A percentile compares a stretch with the other conserved stretches of the same genome.
These are phyloP conservation scores for Amesomyces nigricolor DNA, from an alignment of 2,329 filamentous ascomycete genomes.

Conservation along the genomic window DNA sequence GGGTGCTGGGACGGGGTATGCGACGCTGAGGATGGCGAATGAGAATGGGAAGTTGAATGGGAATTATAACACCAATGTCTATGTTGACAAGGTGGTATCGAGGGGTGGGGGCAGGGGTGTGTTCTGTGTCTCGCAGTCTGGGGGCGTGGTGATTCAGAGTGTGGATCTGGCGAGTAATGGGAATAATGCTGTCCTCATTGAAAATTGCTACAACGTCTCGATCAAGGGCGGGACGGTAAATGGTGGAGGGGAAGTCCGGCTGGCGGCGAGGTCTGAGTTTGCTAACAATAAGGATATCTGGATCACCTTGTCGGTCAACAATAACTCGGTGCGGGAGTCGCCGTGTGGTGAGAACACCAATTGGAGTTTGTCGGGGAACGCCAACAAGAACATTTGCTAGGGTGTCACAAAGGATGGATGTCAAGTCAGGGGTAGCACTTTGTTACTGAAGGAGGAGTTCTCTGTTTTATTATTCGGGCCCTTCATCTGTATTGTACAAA, in stretches of 20 bases:
- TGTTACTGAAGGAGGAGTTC: too few relatives aligned
- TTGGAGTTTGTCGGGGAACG: constrained; percentile 19
- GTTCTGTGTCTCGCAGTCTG: constrained; percentile 53
- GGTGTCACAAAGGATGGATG: neutral
- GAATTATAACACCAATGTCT: constrained; percentile 47
- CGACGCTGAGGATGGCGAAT: constrained; percentile 53
- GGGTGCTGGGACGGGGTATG: constrained; percentile 47
- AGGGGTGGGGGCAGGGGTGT: constrained; percentile 52
- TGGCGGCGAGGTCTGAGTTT: constrained; percentile 47
- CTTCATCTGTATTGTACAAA: too few relatives aligned
- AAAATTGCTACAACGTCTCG: constrained; percentile 53
- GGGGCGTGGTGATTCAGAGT: constrained; percentile 44
- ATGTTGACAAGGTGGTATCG: constrained; percentile 47
- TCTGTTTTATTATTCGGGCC: too few relatives aligned
- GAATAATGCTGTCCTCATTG: constrained; percentile 52
- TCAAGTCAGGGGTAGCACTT: too few relatives aligned
- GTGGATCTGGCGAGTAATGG: constrained; percentile 49
- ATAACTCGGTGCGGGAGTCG: constrained; percentile 46
- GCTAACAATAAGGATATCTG: constrained; percentile 47
- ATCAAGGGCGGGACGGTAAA: constrained; percentile 47
- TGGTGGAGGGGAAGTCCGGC: constrained; percentile 50
- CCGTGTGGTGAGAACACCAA: constrained; percentile 50
- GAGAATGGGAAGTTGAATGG: constrained; percentile 46
- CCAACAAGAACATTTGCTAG: constrained; percentile 8
- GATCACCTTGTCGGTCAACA: constrained; percentile 45